These are phyloP conservation scores for Cyberlindnera mycetangii DNA, from an alignment of 805 yeast genomes.

Conservation along the genomic window DNA sequence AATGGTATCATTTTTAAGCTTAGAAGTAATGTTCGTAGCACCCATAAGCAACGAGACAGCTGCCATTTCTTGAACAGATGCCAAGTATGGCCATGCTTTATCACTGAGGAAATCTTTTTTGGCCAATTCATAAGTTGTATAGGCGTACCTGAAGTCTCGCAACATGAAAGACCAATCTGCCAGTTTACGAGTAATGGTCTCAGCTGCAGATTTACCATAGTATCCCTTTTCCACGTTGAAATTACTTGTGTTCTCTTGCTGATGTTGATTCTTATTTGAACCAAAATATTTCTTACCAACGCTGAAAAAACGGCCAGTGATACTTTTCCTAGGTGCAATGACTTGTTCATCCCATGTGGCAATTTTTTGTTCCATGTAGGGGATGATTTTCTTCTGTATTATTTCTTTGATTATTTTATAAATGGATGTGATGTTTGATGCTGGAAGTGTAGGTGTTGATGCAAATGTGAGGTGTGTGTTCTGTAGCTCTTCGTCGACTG, in stretches of 20 bases:
- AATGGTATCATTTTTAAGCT: constrained; percentile 41
- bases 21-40: constrained; percentile 39
- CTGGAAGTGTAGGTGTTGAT: constrained; percentile 16
- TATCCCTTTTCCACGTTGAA: constrained; percentile 53
- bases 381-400: constrained; percentile 46
- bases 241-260: constrained; percentile 27
- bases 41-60: constrained; percentile 69
- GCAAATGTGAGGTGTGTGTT: constrained; percentile 17
- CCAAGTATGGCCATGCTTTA: constrained; percentile 76
- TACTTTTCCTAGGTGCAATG: constrained; percentile 70
- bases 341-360: constrained; percentile 82
- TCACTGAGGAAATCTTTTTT: constrained; percentile 75
- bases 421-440: constrained; percentile 12
- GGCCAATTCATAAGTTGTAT: constrained; percentile 76
- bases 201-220: constrained; percentile 62
- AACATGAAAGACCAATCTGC: constrained; percentile 93
- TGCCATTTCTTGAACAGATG: constrained; percentile 87
- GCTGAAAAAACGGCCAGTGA: constrained; percentile 69
- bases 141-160: constrained; percentile 84
- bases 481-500: constrained; percentile 47
- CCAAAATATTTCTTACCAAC: constrained; percentile 58
- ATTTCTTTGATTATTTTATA: constrained; percentile 26
- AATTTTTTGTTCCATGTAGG: constrained; percentile 85
- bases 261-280: constrained; percentile 20
- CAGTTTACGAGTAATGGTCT: constrained; percentile 71